A percentile compares a stretch with the other conserved stretches of the same genome.
These are phyloP conservation scores for Rhodotorula graminis DNA, from an alignment of 768 basidiomycete species.

Conservation along the genomic window DNA sequence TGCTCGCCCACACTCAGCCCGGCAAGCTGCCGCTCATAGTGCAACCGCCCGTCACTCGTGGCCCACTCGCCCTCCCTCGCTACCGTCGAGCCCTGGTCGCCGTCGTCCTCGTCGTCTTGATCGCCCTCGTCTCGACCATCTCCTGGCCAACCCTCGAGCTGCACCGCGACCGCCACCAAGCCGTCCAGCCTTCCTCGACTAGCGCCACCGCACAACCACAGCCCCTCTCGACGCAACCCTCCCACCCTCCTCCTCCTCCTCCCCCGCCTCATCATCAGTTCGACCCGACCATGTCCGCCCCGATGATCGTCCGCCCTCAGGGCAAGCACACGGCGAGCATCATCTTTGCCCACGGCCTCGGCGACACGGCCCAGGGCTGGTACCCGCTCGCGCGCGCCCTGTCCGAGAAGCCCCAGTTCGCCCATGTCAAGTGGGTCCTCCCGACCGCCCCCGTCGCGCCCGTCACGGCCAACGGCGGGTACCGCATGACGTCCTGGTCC, in stretches of 20 bases:
- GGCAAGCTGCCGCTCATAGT: too few relatives aligned
- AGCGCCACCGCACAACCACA: too few relatives aligned
- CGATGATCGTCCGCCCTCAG: not conserved
- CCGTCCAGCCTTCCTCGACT: too few relatives aligned
- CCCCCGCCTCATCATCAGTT: not conserved
- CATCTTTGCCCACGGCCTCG: constrained; percentile 57
- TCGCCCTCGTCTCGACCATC: not conserved
- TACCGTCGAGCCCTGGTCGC: too few relatives aligned
- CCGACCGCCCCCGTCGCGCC: constrained; percentile 67
- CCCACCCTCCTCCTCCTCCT: not conserved
- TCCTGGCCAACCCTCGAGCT: too few relatives aligned
- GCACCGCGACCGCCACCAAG: too few relatives aligned
- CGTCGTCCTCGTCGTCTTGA: too few relatives aligned
- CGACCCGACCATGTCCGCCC: not conserved
- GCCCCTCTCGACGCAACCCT: too few relatives aligned
- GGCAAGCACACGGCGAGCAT: constrained; percentile 2
- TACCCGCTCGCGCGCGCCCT: constrained; percentile 68
- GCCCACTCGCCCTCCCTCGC: too few relatives aligned
- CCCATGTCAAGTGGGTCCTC: constrained; percentile 82
- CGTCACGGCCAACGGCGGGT: constrained; percentile 70
- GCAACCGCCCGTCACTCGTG: too few relatives aligned
- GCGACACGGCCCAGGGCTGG: constrained; percentile 63
- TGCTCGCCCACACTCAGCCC: too few relatives aligned
- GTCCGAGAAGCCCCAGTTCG: constrained; percentile 54
- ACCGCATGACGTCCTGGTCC: constrained; percentile 71